These are phyloP conservation scores for Boletales sp. DNA, from an alignment of 768 basidiomycete species.

Conservation along the genomic window DNA sequence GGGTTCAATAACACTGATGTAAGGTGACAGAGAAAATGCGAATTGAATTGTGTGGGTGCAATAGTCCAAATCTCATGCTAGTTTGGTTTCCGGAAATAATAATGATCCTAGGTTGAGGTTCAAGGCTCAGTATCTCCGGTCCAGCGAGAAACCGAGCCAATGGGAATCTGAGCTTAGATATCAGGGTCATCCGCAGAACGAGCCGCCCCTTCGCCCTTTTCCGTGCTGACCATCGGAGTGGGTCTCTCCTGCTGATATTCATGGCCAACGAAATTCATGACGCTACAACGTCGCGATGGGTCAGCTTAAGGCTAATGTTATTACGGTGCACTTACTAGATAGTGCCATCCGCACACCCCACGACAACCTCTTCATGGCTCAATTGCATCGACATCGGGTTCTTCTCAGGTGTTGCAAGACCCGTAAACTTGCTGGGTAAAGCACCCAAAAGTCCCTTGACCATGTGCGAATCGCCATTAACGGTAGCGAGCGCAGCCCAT, in stretches of 20 bases:
- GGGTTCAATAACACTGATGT: slow-evolving; percentile 4
- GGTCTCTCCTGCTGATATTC: slow-evolving; percentile 41
- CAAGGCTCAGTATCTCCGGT: no score
- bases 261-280: slow-evolving; percentile 63
- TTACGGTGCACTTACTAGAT: slow-evolving; percentile 64
- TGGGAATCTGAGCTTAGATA: slow-evolving; percentile 1
- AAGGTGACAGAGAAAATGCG: not conserved
- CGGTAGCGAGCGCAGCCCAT: slow-evolving; percentile 64
- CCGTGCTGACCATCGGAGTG: not conserved
- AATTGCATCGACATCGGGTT: slow-evolving; percentile 94
- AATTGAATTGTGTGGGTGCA: not conserved
- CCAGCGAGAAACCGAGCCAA: not conserved
- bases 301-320: slow-evolving; percentile 9
- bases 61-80: slow-evolving; percentile 4
- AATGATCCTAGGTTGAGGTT: not conserved
- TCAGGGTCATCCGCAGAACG: slow-evolving; percentile 15
- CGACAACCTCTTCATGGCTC: slow-evolving; percentile 87
- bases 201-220: slow-evolving; percentile 10
- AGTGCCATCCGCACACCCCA: slow-evolving; percentile 87
- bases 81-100: not conserved
- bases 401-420: slow-evolving; percentile 84
- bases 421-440: slow-evolving; percentile 66
- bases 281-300: slow-evolving; percentile 30
- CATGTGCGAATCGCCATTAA: slow-evolving; percentile 29
- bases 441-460: slow-evolving; percentile 58